These are phyloP conservation scores for Colletotrichum sp. DNA, from an alignment of 2,329 filamentous ascomycete genomes.

Conservation along the genomic window DNA sequence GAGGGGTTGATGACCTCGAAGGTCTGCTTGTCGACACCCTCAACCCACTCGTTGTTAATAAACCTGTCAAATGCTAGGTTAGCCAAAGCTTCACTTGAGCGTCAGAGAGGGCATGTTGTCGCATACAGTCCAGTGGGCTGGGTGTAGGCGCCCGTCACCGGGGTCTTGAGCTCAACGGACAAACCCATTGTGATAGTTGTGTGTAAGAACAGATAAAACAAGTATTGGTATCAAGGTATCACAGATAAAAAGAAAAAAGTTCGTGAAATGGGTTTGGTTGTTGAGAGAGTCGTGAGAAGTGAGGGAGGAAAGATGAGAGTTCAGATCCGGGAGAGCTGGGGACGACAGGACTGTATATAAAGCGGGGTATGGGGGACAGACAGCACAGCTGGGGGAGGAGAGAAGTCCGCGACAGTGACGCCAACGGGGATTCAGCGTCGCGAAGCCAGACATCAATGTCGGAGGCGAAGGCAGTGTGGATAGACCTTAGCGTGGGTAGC, in stretches of 20 bases:
- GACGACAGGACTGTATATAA: slow-evolving; percentile 19
- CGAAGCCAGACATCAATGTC: slow-evolving; percentile 7
- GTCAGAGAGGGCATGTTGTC: not conserved
- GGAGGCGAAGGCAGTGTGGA: not conserved
- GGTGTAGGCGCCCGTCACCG: slow-evolving; percentile 62
- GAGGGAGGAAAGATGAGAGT: not conserved
- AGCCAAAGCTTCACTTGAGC: not conserved
- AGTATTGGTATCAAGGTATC: slow-evolving; percentile 14
- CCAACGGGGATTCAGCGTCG: not conserved
- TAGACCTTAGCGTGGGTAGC: not conserved
- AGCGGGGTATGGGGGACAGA: slow-evolving; percentile 13
- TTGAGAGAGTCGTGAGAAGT: not conserved
- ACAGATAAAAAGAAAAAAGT: not conserved
- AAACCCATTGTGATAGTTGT: slow-evolving; percentile 43
- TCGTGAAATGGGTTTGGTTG: not conserved
- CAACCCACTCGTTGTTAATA: slow-evolving; percentile 93
- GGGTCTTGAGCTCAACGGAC: slow-evolving; percentile 70
- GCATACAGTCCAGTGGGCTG: slow-evolving; percentile 68
- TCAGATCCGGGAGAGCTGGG: not conserved
- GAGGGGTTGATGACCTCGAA: slow-evolving; percentile 92
- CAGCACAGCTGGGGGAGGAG: slow-evolving; percentile 2
- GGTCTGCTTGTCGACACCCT: slow-evolving; percentile 83
- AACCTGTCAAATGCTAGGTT: slow-evolving; percentile 59
- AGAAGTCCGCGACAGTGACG: slow-evolving; percentile 6
- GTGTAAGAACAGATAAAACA: not conserved